Base-by-base conservation (phyloP, 169 alveolate species). In the Besnoitia besnoiti region DNA sequence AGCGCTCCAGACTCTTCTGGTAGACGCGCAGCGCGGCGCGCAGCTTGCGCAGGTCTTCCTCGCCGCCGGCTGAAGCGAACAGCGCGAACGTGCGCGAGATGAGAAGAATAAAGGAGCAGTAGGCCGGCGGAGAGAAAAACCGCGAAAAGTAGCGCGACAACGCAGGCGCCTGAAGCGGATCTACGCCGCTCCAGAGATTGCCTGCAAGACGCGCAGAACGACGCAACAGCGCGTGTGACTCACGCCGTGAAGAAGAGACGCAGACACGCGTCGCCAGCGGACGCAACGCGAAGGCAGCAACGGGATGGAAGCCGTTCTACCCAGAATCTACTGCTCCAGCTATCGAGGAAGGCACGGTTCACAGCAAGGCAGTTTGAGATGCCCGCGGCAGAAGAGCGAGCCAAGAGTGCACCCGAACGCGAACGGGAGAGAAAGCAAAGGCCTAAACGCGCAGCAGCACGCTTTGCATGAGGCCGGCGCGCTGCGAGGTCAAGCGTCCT, bases 101-200 rank as follows among this genome's bases (percentile, higher is more conserved):
- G 67, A 55, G n/a, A 55, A n/a, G 24, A 55, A 55, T 21, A 55
- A n/a, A 55, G 67, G 24, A 5, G 67, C 12, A 19, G 30, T 55
- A 5, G 33, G 67, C 67, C 33, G 24, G 30, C 12, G 7, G 67
- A 55, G 67, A 55, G 67, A 19, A 55, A 55, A 55, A 55, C 67
- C 33, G 27, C 67, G 67, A 55, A n/a, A 55, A 55, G n/a, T n/a
- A n/a, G n/a, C n/a, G n/a, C n/a, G n/a, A n/a, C n/a, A n/a, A n/a
- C n/a, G n/a, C n/a, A n/a, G 67, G 67, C 27, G 67, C 7, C 33
- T 16, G 12, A 5, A 73, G 82, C 16, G 82, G 82, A 73, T 77
- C 87, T 0, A 77, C 87, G 61, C 87, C 87, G 35, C 87, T 77
- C 87, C 87, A 77, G 39, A 77, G 55, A 35, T 77, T 77, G 40